Evolutionary conservation across 2,329 filamentous ascomycete genomes (phyloP).

Genomic region (Paracoccidioides brasiliensis): DNA sequence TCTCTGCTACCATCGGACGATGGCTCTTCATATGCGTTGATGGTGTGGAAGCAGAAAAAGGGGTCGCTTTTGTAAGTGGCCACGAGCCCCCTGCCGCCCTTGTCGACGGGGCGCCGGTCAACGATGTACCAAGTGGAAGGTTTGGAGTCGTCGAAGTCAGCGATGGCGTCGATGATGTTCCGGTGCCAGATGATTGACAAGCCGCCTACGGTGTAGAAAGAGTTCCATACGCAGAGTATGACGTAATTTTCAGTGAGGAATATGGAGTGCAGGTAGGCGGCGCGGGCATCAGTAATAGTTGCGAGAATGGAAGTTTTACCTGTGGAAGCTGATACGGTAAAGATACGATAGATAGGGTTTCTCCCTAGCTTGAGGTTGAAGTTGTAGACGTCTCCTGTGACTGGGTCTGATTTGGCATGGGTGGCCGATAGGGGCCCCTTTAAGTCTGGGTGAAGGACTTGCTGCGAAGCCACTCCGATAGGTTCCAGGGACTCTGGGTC

Average conservation of each 20-base stretch:
- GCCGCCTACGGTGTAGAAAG: conserved; percentile 47
- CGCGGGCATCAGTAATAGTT: conserved; percentile 40
- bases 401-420: conserved; percentile 58
- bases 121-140: conserved; percentile 60
- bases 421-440: conserved; percentile 55
- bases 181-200: conserved; percentile 49
- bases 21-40: conserved; percentile 61
- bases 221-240: conserved; percentile 58
- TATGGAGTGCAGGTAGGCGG: conserved; percentile 73
- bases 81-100: conserved; percentile 49
- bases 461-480: conserved; percentile 48
- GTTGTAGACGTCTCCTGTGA: conserved; percentile 65
- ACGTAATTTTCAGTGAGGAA: conserved; percentile 60
- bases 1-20: conserved; percentile 22
- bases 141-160: conserved; percentile 44
- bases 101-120: conserved; percentile 39
- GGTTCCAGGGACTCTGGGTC: conserved; percentile 62
- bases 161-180: conserved; percentile 57
- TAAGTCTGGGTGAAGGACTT: conserved; percentile 52
- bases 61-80: conserved; percentile 54
- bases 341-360: conserved; percentile 52
- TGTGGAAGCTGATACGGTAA: conserved; percentile 48
- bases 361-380: conserved; percentile 59
- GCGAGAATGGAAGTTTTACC: conserved; percentile 60
- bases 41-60: conserved; percentile 66